These are phyloP conservation scores for Scopulariopsis brevicaulis DNA, from an alignment of 2,329 filamentous ascomycete species.

Conservation along the genomic window DNA sequence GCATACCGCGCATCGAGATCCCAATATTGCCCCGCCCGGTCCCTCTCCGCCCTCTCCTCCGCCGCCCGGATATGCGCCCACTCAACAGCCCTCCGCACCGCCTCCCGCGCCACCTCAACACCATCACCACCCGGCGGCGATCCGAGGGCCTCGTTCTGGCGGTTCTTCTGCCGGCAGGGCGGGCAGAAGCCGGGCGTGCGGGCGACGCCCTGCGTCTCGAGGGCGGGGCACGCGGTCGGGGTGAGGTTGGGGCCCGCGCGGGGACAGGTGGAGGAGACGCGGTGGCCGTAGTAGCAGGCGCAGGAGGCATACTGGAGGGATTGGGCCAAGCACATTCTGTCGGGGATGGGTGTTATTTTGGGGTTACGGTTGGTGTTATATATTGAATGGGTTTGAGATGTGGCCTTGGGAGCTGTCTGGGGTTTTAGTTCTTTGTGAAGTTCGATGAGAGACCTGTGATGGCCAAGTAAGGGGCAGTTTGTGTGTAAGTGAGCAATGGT, in stretches of 20 bases:
- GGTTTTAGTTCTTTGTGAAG: too few species aligned
- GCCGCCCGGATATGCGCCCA: neutral
- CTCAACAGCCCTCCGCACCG: neutral
- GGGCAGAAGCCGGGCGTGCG: neutral
- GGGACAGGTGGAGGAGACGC: neutral
- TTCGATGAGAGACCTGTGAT: too few species aligned
- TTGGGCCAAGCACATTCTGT: conserved; percentile 1
- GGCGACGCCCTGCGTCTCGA: neutral
- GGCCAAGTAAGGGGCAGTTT: too few species aligned
- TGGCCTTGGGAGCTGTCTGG: too few species aligned
- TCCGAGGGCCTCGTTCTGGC: neutral
- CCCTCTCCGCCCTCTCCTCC: too few species aligned
- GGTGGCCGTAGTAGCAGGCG: neutral
- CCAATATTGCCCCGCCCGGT: too few species aligned
- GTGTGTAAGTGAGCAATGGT: too few species aligned
- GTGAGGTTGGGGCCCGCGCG: neutral
- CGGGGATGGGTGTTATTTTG: neutral
- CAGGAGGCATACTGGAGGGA: conserved; percentile 1
- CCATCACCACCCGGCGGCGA: neutral
- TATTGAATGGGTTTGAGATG: neutral
- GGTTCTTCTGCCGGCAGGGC: neutral
- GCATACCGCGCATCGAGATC: neutral
- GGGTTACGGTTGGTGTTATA: neutral
- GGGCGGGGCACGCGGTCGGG: neutral
- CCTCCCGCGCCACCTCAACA: neutral